Conservation (phyloP, 2,329 filamentous ascomycete species). For the Fonsecaea pugnacius region DNA sequence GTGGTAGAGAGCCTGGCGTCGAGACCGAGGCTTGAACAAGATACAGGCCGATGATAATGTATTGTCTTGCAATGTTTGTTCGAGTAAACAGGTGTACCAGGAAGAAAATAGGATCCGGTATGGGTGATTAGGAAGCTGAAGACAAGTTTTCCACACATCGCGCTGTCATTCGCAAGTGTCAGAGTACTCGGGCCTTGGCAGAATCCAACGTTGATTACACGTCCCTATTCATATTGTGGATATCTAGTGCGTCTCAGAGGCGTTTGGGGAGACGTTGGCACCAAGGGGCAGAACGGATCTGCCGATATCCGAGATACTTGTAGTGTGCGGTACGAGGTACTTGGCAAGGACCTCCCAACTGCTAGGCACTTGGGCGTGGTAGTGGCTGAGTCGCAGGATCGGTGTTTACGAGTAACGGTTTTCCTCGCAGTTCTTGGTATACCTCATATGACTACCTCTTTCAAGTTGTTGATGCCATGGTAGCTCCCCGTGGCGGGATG, state of each 20-base stretch:
- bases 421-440: no score
- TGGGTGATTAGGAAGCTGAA: background rate
- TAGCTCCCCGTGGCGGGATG: no score
- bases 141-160: background rate
- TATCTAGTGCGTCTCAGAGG: background rate
- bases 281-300: background rate
- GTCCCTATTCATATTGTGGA: background rate
- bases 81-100: background rate
- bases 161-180: background rate
- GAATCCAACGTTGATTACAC: background rate
- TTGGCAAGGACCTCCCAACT: background rate
- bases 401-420: no score
- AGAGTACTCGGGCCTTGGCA: background rate
- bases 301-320: background rate
- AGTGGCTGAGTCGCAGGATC: background rate
- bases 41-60: background rate
- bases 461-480: no score
- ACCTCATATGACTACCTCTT: no score
- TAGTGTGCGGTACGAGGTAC: background rate
- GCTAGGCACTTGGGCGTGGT: background rate
- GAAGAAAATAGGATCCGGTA: background rate
- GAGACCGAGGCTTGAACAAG: slow-evolving; percentile 67
- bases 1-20: slow-evolving; percentile 82
- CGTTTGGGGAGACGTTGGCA: background rate
- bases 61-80: background rate